Conservation (phyloP, 352 stramenopile species). For the Salisapilia sapeloensis region DNA sequence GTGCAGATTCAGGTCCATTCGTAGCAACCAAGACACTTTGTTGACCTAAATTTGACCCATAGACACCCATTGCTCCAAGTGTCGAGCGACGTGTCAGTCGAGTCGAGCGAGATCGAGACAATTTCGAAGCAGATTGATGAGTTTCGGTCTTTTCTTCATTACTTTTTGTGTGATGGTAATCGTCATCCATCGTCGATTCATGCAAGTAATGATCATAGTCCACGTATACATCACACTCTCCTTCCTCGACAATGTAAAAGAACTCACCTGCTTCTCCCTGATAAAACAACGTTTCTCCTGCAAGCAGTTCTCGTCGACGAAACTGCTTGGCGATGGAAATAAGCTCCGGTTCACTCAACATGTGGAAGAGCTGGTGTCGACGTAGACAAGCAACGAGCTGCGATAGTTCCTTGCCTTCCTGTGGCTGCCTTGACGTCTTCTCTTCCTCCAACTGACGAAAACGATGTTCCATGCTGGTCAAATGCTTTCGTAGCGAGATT, state of each 20-base stretch:
- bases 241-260: conserved; percentile 68
- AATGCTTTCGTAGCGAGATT: conserved; percentile 30
- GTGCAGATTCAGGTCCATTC: conserved; percentile 56
- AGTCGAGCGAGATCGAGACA: conserved; percentile 1
- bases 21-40: conserved; percentile 63
- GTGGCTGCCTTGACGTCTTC: conserved; percentile 9
- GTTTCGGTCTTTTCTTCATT: not conserved
- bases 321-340: conserved; percentile 32
- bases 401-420: conserved; percentile 12
- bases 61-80: conserved; percentile 32
- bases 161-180: conserved; percentile 15
- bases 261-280: conserved; percentile 54
- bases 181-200: conserved; percentile 1
- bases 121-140: conserved; percentile 1
- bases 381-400: conserved; percentile 50
- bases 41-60: conserved; percentile 39
- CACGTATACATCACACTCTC: conserved; percentile 71
- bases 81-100: conserved; percentile 47
- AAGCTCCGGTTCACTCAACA: conserved; percentile 47
- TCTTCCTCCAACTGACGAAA: conserved; percentile 16
- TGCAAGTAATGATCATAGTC: conserved; percentile 73
- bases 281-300: conserved; percentile 73
- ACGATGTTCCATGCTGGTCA: conserved; percentile 13
- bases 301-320: conserved; percentile 22
- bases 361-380: conserved; percentile 70